A percentile compares a stretch with the other conserved stretches of the same genome.
phyloP scores from a whole-genome alignment of 163 green algal species.

The Trebouxia gelatinosa region DNA sequence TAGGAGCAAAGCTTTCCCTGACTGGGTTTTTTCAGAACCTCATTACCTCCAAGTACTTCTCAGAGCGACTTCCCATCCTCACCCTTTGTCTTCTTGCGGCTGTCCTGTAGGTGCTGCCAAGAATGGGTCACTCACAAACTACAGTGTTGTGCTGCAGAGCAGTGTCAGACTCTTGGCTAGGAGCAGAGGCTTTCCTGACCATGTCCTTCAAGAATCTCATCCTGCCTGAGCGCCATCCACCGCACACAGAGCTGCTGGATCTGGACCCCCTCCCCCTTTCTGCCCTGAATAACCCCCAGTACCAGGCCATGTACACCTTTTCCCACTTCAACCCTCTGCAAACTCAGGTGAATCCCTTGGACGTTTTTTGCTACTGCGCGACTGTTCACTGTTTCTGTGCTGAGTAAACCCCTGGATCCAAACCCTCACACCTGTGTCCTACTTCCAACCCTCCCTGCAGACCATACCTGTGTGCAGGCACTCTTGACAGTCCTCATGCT shows the following conservation, averaged over 20 bases:
- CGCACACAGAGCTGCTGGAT: conserved; percentile 86
- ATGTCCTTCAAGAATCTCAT: conserved; percentile 73
- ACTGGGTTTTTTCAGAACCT: conserved; percentile 66
- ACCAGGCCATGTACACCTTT: conserved; percentile 88
- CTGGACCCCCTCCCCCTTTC: conserved; percentile 87
- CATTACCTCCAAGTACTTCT: conserved; percentile 61
- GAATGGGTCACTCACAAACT: no score
- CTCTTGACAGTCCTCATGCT: no score
- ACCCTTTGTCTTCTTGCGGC: not conserved
- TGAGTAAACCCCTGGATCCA: no score
- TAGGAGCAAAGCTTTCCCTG: conserved; percentile 61
- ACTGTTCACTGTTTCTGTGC: not conserved
- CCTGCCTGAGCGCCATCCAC: conserved; percentile 60
- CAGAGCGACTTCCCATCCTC: not conserved
- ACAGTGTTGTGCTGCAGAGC: conserved; percentile 35
- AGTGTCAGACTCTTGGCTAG: conserved; percentile 82
- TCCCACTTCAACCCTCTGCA: conserved; percentile 99
- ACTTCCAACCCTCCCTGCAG: no score
- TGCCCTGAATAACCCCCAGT: conserved; percentile 71
- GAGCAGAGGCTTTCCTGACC: conserved; percentile 57
- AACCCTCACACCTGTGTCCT: no score
- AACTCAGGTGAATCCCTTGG: conserved; percentile 74
- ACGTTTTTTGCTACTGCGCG: no score
- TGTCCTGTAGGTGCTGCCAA: not conserved
- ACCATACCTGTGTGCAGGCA: no score